Base-by-base conservation (phyloP, 2,329 filamentous ascomycete genomes). In the Emmonsiellopsis sp. region DNA sequence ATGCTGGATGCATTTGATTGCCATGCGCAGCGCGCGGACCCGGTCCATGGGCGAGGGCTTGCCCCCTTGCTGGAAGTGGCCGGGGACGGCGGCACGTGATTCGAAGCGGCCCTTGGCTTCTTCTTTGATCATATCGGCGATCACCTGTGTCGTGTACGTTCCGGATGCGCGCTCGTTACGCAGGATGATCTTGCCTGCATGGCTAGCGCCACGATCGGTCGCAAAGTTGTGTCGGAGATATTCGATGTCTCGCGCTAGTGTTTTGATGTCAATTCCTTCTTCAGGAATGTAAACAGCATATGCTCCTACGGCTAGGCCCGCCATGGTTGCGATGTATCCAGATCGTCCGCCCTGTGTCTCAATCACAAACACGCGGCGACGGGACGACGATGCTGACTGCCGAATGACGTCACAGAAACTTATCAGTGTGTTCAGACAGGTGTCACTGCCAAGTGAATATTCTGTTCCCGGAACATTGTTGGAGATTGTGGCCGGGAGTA, bases 381-480 rank as follows among this genome's bases (percentile, higher is more conserved):
- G 86, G 1, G 90, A 94, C 1, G 93, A 91, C 1, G 91, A 96
- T 0, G 93, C 93, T 1, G 91, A 96, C 70, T 97, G 93, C 71
- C 94, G 90, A 73, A 97, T 96, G 65, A 91, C 92, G 76, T 98
- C 93, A 68, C 92, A 96, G 73, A 96, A 98, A 61, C 86, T 82
- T 58, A 96, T 89, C 40, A 98, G 79, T 53, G 95, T 90, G 73
- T 98, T 98, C 58, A 98, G 76, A 67, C 93, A 97, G 1, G 93
- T 98, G 65, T 98, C 93, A 34, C 90, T 95, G 43, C 93, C 93
- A 45, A 98, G 82, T 1, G 90, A 96, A 76, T 96, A 97, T 72
- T 98, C 93, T 0, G 92, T 95, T 40, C 93, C 93, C 0, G 93
- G 93, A 4, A 98, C 93, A 69, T 98, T 98, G 79, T 98, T 98